Conservation (phyloP, 768 basidiomycete genomes). For the Collybia sp. region DNA sequence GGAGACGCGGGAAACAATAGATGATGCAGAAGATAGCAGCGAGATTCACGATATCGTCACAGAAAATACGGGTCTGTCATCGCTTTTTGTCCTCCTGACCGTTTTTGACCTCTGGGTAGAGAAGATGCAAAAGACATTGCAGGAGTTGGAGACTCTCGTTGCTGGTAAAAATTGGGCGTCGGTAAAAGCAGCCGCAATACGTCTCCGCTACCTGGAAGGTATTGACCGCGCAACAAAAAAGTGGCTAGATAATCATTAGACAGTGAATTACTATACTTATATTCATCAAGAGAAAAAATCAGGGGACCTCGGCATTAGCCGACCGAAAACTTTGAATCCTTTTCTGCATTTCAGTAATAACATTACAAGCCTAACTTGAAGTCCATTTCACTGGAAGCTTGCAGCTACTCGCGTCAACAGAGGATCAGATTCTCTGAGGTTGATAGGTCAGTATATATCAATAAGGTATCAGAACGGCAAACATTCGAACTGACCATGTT, state of each 20-base stretch:
- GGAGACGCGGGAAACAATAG: constrained; percentile 73
- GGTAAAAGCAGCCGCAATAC: constrained; percentile 56
- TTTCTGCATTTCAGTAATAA: no score
- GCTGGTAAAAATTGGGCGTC: constrained; percentile 46
- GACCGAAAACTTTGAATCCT: no score
- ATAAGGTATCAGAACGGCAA: not conserved
- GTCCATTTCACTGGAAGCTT: no score
- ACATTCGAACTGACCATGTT: not conserved
- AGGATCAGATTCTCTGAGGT: no score
- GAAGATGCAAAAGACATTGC: constrained; percentile 42
- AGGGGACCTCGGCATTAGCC: no score
- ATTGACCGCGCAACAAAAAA: constrained; percentile 48
- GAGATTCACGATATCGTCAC: constrained; percentile 47
- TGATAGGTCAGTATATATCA: no score
- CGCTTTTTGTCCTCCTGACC: not conserved
- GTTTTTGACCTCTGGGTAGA: constrained; percentile 29
- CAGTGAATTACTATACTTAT: no score
- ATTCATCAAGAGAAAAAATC: no score
- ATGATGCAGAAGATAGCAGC: constrained; percentile 47
- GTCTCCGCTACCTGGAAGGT: constrained; percentile 69
- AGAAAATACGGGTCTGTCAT: constrained; percentile 47
- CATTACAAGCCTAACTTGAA: no score
- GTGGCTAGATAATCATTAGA: constrained; percentile 27
- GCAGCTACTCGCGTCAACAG: no score
- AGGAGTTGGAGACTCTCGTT: constrained; percentile 45